A percentile compares a stretch with the other conserved stretches of the same genome.
These are phyloP conservation scores for Botrytis byssoidea DNA, from an alignment of 2,329 filamentous ascomycete genomes.

Conservation along the genomic window DNA sequence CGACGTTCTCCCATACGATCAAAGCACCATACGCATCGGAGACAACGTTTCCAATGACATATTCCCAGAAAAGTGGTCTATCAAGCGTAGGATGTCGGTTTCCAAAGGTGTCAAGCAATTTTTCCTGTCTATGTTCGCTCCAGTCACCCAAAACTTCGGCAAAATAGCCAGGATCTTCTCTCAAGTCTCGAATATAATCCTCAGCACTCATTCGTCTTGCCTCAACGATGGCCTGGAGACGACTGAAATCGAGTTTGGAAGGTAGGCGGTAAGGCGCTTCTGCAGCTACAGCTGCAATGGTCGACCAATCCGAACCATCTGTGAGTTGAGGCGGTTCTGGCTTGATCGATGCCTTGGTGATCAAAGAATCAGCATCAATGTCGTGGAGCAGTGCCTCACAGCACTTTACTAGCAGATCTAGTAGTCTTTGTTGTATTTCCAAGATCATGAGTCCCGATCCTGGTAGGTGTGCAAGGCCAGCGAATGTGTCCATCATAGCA, in stretches of 20 bases:
- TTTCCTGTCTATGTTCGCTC: constrained; percentile 48
- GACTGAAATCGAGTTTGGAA: constrained; percentile 45
- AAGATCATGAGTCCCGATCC: constrained; percentile 51
- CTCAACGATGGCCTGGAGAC: constrained; percentile 46
- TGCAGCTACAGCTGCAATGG: constrained; percentile 43
- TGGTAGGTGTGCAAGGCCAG: constrained; percentile 42
- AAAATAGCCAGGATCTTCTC: constrained; percentile 21
- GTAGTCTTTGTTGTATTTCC: constrained; percentile 49
- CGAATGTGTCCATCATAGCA: constrained; percentile 42
- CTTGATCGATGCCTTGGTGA: constrained; percentile 37
- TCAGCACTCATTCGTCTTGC: constrained; percentile 46
- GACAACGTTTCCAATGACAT: constrained; percentile 41
- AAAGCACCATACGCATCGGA: constrained; percentile 35
- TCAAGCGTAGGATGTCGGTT: constrained; percentile 25
- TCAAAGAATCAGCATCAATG: constrained; percentile 40
- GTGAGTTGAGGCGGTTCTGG: constrained; percentile 42
- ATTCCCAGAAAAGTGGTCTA: constrained; percentile 42
- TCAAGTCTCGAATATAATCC: constrained; percentile 54
- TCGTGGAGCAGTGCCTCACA: constrained; percentile 52
- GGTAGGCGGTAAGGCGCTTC: constrained; percentile 56
- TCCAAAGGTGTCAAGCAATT: constrained; percentile 44
- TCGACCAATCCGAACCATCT: constrained; percentile 40
- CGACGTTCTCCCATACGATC: constrained; percentile 23
- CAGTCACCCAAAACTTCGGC: background rate
- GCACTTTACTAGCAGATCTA: constrained; percentile 50